Base-by-base conservation (phyloP, 169 alveolate species). In the Plasmodium inui region DNA sequence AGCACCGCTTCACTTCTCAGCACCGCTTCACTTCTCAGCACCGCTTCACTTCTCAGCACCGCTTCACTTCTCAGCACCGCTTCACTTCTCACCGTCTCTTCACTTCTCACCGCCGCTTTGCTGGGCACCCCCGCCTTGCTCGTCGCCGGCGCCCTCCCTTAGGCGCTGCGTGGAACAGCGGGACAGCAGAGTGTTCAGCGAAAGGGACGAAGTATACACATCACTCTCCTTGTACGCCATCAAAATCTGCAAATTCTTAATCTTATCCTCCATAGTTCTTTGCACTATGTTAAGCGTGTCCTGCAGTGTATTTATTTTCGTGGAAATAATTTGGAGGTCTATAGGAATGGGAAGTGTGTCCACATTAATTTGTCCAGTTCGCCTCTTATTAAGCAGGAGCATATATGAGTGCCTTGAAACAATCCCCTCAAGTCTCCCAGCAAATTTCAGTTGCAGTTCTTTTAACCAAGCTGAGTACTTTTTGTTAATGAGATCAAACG, bases 281-380 rank as follows among this genome's bases (percentile, higher is more conserved):
- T 89, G 88, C 81, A 89, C 89, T 89, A 89, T 80, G 81, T 89
- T 80, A 67, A 89, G 73, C n/a, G 94, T 89, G 19, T 89, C 90
- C 44, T 78, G 37, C n/a, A 89, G 46, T 17, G 53, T 26, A 22
- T 89, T 78, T 32, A 89, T 14, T 79, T 89, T 89, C n/a, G 28
- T 53, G 32, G 81, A 55, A 78, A 89, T 89, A 26, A 26, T 78
- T 17, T 76, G 61, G 70, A 67, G n/a, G 70, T 89, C 89, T 9
- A 89, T 79, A 44, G 89, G 83, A 1, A n/a, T 57, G 9, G 94
- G 94, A 5, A 61, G 12, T 61, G 32, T 22, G 70, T 73, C 81
- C 30, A n/a, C 32, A 57, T 79, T 79, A 79, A 79, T 37, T 37
- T 79, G 81, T 28, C 57, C 39, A 57, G 81, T 76, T 71, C 82